Evolutionary conservation across 2,329 filamentous ascomycete species (phyloP).

Genomic region (Fusarium sp.): DNA sequence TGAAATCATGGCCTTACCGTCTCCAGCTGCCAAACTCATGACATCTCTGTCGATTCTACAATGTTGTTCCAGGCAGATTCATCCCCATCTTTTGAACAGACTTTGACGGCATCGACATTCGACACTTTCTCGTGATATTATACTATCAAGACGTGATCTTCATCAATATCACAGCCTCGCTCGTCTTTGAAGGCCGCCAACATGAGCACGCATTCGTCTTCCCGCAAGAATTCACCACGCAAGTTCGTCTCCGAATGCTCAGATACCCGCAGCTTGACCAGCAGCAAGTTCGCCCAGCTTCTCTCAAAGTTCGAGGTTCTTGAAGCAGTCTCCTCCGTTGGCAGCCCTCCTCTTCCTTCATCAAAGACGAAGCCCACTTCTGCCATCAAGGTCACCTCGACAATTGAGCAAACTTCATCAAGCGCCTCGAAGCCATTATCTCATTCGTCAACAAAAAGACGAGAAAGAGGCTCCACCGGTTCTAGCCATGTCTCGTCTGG

Average conservation of each 20-base stretch:
- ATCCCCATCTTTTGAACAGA: conserved; percentile 31
- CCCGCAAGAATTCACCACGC: conserved; percentile 8
- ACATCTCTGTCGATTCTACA: not conserved
- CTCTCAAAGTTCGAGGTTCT: conserved; percentile 52
- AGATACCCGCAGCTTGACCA: conserved; percentile 1
- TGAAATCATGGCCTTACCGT: not conserved
- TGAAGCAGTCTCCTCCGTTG: conserved; percentile 30
- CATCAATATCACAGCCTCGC: not conserved
- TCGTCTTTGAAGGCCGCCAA: not conserved
- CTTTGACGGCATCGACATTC: conserved; percentile 25
- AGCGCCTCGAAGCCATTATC: not conserved
- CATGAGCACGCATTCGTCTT: conserved; percentile 23
- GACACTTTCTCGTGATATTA: conserved; percentile 9
- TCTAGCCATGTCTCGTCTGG: conserved; percentile 14
- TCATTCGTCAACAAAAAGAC: not conserved
- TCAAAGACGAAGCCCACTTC: not conserved
- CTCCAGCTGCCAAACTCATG: not conserved
- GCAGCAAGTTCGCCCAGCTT: conserved; percentile 45
- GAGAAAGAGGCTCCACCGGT: conserved; percentile 1
- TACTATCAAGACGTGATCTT: not conserved
- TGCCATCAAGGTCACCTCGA: not conserved
- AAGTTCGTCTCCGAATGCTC: conserved; percentile 14
- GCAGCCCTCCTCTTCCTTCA: not conserved
- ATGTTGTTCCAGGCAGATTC: not conserved
- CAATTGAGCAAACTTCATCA: not conserved